phyloP scores from a whole-genome alignment of 768 basidiomycete genomes.

The Russula brevipes region DNA sequence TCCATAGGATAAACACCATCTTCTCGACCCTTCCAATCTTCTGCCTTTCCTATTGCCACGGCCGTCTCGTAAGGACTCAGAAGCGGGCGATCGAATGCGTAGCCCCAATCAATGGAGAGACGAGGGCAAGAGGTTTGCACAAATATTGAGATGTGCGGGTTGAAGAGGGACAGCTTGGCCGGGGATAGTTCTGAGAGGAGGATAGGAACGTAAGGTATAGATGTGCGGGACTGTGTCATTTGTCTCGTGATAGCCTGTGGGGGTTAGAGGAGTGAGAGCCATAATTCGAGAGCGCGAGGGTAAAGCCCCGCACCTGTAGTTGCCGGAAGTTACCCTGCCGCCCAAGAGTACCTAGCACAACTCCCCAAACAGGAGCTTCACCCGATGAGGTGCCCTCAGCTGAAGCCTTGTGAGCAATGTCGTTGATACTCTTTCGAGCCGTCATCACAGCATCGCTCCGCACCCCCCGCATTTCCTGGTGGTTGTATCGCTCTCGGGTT shows the following conservation, averaged over 20 bases:
- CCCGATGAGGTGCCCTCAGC: conserved; percentile 23
- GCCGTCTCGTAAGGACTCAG: conserved; percentile 91
- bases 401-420: conserved; percentile 16
- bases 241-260: conserved; percentile 68
- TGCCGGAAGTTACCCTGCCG: conserved; percentile 91
- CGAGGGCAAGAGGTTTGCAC: conserved; percentile 97
- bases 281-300: not conserved
- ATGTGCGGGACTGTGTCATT: conserved; percentile 46
- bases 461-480: conserved; percentile 75
- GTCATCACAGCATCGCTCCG: conserved; percentile 69
- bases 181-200: conserved; percentile 97
- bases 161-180: conserved; percentile 82
- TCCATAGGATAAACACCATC: conserved; percentile 85
- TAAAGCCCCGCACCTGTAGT: conserved; percentile 49
- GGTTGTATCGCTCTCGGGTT: conserved; percentile 87
- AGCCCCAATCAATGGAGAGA: conserved; percentile 97
- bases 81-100: conserved; percentile 85
- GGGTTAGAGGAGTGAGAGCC: not conserved
- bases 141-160: conserved; percentile 78
- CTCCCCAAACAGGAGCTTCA: conserved; percentile 62
- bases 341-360: conserved; percentile 90
- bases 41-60: conserved; percentile 67
- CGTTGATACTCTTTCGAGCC: conserved; percentile 61
- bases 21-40: conserved; percentile 56
- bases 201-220: conserved; percentile 81